Percentiles rank a stretch among this genome's conserved stretches.
Evolutionary conservation across 1,139 yeast species (phyloP).

Genomic region (Yamadazyma atmosphaerica): DNA sequence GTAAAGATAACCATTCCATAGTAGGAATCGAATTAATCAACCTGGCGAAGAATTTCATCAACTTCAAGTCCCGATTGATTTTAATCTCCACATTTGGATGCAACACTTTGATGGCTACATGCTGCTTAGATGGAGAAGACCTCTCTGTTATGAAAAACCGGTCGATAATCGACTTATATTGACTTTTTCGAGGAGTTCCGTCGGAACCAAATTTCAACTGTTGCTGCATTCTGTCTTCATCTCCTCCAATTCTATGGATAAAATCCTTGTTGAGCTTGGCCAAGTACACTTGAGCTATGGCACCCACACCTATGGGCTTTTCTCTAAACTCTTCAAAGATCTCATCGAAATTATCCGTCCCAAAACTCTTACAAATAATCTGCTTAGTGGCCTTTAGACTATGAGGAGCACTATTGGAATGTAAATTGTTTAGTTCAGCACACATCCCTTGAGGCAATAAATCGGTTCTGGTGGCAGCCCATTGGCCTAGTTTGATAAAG

Average conservation of each 20-base stretch:
- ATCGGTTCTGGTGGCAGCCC: constrained; percentile 99
- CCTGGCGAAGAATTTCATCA: constrained; percentile 80
- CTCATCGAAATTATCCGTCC: constrained; percentile 59
- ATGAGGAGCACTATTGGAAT: constrained; percentile 82
- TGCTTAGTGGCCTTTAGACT: constrained; percentile 58
- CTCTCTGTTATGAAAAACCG: constrained; percentile 40
- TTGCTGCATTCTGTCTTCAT: constrained; percentile 23
- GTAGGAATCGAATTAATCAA: constrained; percentile 75
- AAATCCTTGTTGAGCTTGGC: constrained; percentile 61
- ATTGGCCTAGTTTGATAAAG: constrained; percentile 92
- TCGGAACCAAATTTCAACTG: constrained; percentile 12
- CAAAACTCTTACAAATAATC: constrained; percentile 62
- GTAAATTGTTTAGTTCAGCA: constrained; percentile 71
- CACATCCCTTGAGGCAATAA: constrained; percentile 83
- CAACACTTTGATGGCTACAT: constrained; percentile 87
- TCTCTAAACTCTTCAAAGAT: constrained; percentile 79
- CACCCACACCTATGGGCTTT: constrained; percentile 89
- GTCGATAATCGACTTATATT: constrained; percentile 28
- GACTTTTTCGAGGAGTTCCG: constrained; percentile 4
- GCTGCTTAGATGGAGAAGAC: constrained; percentile 44
- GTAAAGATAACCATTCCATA: constrained; percentile 96
- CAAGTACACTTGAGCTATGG: constrained; percentile 92
- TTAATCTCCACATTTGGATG: constrained; percentile 81
- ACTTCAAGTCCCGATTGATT: constrained; percentile 76
- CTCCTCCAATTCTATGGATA: constrained; percentile 33